Evolutionary conservation across 441 rosid genomes (phyloP).

Genomic region (Populus hybrid): DNA sequence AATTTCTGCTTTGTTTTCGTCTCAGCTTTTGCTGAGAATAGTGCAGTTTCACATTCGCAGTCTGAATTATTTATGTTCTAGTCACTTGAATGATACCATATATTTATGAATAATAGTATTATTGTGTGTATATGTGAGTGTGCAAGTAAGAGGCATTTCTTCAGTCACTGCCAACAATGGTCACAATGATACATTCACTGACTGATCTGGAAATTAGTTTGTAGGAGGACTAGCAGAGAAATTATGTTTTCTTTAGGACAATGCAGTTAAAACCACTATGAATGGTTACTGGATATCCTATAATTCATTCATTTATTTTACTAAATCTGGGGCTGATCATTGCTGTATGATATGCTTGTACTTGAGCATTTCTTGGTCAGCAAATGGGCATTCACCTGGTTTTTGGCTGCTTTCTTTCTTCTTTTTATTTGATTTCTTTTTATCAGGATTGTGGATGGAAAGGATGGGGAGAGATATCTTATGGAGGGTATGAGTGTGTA

Average conservation of each 20-base stretch:
- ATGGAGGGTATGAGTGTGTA: slow-evolving; percentile 73
- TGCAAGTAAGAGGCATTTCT: neutral
- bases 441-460: slow-evolving; percentile 87
- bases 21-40: neutral
- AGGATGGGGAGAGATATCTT: slow-evolving; percentile 95
- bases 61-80: neutral
- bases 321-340: neutral
- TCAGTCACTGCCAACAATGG: neutral
- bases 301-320: neutral
- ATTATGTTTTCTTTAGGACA: neutral
- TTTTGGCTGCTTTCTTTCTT: slow-evolving; percentile 5
- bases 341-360: neutral
- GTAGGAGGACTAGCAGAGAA: neutral
- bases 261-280: neutral
- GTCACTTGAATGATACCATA: neutral
- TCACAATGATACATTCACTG: neutral
- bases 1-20: neutral
- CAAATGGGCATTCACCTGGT: neutral
- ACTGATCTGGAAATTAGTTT: neutral
- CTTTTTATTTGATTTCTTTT: slow-evolving; percentile 1
- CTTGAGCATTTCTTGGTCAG: neutral
- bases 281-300: neutral
- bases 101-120: neutral
- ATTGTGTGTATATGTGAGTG: neutral
- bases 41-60: neutral